These are phyloP conservation scores for Brassica incana DNA, from an alignment of 345 rosid genomes.

Conservation along the genomic window DNA sequence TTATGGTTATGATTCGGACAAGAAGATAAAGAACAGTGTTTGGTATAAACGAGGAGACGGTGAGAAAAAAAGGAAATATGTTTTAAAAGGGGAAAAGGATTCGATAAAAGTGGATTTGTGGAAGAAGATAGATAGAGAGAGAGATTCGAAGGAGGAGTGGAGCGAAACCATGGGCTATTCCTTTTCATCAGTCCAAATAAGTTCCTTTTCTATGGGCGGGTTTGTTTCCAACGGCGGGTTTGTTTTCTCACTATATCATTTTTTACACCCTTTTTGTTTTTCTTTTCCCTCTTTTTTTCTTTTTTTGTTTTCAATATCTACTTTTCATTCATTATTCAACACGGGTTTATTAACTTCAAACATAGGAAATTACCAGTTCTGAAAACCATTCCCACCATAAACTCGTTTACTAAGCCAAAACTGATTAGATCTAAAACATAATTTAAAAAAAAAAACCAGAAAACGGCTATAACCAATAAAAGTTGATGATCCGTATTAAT, in stretches of 20 bases:
- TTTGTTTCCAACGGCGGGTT: conserved; percentile 27
- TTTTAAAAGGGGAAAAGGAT: neutral
- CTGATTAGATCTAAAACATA: too few species aligned
- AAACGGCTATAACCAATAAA: too few species aligned
- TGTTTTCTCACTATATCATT: neutral
- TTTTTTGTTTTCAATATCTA: neutral
- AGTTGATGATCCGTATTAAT: too few species aligned
- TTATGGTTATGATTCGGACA: neutral
- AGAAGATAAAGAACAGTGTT: neutral
- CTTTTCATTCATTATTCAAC: neutral
- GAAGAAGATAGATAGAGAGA: neutral
- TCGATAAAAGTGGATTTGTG: neutral
- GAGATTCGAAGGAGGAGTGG: neutral
- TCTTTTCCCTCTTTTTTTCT: neutral
- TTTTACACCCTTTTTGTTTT: neutral
- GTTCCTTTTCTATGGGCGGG: conserved; percentile 21
- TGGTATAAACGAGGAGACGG: conserved; percentile 9
- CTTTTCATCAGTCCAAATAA: neutral
- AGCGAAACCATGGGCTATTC: conserved; percentile 19
- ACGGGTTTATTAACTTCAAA: neutral
- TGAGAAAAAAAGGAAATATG: neutral
- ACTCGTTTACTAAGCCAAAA: too few species aligned
- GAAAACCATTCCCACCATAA: too few species aligned
- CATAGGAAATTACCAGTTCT: too few species aligned
- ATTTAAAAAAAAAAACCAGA: too few species aligned